Evolutionary conservation across 2,329 filamentous ascomycete species (phyloP), one percentile per base, ranked within the genome.

Genomic region (Beauveria caledonica): DNA sequence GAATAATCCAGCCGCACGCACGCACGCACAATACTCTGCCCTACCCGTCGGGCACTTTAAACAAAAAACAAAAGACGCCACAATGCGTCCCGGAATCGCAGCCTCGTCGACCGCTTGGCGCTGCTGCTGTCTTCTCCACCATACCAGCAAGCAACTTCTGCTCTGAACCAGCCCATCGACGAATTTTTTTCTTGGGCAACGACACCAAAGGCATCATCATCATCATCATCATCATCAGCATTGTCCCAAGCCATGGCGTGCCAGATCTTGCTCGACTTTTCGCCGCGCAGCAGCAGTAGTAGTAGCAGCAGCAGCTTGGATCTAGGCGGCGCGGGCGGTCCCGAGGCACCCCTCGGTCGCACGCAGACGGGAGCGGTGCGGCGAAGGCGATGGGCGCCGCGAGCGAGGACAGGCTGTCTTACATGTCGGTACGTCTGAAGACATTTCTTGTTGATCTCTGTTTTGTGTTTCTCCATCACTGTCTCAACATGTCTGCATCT

Each of bases 251-350:
- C 13, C 33, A 56, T 56, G 53, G 53, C 53, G 27, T 45, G 25
- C 27, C 53, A 56, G 13, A 46, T 56, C 13, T n/a, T 56, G 27
- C 53, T 56, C 13, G 53, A 56, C 27, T 56, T 56, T 39, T 56
- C 53, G n/a, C 53, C 53, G 19, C 42, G 29, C 29, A 11, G 29
- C 29, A 33, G 29, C 29, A 33, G 10, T 11, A 33, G 10, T 11
- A 33, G 46, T 17, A 17, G 33, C 13, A 39, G 11, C 51, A 39
- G 17, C 19, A 40, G 25, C 19, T 9, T 46, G 40, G 23, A 27
- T 7, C 8, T 48, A 15, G n/a, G 42, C 42, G 33, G 25, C 36
- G 27, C n/a, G n/a, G 27, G 21, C 33, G 19, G 50, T 15, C 42
- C 42, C n/a, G 53, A 36, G 11, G 53, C 53, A 15, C 53, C 53